Conservation (phyloP, 306 rosid species). For the Lathyrus sativus region DNA sequence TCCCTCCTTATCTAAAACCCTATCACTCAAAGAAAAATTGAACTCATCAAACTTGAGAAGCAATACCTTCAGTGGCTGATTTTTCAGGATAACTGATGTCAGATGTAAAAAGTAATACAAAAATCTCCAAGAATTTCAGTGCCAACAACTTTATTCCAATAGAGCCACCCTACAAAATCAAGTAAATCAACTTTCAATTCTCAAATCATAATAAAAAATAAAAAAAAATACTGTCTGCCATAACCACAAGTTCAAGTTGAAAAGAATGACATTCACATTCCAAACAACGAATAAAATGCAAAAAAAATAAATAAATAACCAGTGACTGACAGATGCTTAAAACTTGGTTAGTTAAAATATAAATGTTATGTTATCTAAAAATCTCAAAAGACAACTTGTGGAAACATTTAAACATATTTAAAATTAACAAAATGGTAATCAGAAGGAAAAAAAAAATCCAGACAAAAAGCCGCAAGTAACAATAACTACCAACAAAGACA, state of each 20-base stretch:
- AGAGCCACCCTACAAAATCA: constrained; percentile 80
- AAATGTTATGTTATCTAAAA: neutral
- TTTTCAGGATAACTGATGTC: constrained; percentile 62
- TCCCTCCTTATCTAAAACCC: constrained; percentile 8
- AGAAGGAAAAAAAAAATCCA: neutral
- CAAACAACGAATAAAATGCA: constrained; percentile 14
- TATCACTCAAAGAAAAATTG: neutral
- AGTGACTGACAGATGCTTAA: neutral
- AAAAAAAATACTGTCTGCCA: constrained; percentile 23
- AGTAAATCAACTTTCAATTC: constrained; percentile 41
- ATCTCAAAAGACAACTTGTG: neutral
- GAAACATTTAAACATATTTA: neutral
- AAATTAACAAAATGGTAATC: neutral
- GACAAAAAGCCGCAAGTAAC: too few species aligned
- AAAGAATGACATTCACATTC: constrained; percentile 19
- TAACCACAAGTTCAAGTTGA: constrained; percentile 22
- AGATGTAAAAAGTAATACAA: constrained; percentile 73
- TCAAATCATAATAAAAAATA: constrained; percentile 37
- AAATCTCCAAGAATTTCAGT: constrained; percentile 86
- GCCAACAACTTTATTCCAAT: constrained; percentile 75
- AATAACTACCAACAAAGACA: too few species aligned
- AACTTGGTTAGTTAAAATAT: neutral
- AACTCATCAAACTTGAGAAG: constrained; percentile 33
- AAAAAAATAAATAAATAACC: neutral
- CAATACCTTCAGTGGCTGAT: constrained; percentile 68